Evolutionary conservation across 306 rosid species (phyloP).

Genomic region (Boehmeria nivea): DNA sequence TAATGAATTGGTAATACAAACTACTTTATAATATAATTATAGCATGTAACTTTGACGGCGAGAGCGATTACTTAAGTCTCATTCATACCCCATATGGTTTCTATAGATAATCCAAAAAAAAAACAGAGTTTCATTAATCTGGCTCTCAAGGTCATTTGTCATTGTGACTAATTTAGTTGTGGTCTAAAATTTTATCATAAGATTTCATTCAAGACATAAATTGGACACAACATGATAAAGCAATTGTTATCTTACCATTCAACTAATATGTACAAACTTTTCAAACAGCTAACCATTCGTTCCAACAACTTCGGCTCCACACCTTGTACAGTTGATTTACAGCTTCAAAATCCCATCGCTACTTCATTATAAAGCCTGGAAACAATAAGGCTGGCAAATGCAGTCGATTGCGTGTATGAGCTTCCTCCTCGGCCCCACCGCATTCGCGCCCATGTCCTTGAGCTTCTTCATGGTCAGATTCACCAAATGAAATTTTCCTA

Average conservation of each 20-base stretch:
- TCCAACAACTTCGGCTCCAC: neutral
- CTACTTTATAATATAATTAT: too few relatives aligned
- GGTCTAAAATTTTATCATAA: too few relatives aligned
- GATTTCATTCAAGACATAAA: too few relatives aligned
- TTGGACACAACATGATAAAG: too few relatives aligned
- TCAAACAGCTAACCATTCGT: neutral
- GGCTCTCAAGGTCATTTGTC: too few relatives aligned
- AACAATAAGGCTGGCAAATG: slow-evolving; percentile 78
- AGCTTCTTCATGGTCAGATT: slow-evolving; percentile 86
- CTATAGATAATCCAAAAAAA: too few relatives aligned
- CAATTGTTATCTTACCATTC: neutral
- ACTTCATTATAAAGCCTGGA: slow-evolving; percentile 36
- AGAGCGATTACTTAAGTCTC: too few relatives aligned
- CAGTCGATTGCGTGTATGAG: slow-evolving; percentile 87
- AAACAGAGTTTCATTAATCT: too few relatives aligned
- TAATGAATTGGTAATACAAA: too few relatives aligned
- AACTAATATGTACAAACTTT: neutral
- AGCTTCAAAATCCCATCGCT: slow-evolving; percentile 16
- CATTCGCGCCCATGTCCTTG: slow-evolving; percentile 89
- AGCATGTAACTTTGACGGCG: too few relatives aligned
- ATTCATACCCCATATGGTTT: too few relatives aligned
- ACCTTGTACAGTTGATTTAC: neutral
- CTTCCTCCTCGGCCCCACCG: slow-evolving; percentile 97
- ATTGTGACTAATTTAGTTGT: too few relatives aligned
- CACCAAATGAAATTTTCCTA: slow-evolving; percentile 67